Percentiles rank a stretch among this genome's conserved stretches.
phyloP scores from a whole-genome alignment of 2,329 filamentous ascomycete species.

The Tolypocladium paradoxum region DNA sequence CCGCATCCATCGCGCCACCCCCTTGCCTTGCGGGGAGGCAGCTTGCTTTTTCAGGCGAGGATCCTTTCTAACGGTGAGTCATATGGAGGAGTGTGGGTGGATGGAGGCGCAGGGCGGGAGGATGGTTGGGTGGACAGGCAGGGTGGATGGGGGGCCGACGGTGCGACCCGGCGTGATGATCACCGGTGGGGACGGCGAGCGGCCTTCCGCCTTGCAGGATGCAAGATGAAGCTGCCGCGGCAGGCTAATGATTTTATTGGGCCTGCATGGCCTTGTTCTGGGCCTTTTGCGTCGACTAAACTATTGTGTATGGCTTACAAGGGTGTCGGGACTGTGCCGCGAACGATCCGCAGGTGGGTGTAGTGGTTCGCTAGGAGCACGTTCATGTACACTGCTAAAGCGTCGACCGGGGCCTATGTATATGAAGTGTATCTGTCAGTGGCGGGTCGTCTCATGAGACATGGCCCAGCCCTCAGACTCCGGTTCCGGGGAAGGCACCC shows the following conservation, averaged over 20 bases:
- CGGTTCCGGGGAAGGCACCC: conserved; percentile 88
- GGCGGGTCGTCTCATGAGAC: not conserved
- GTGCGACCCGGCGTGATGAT: not conserved
- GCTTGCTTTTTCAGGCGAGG: not conserved
- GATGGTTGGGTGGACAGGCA: too few relatives aligned
- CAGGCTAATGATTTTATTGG: not conserved
- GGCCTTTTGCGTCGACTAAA: not conserved
- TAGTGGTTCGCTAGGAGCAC: not conserved
- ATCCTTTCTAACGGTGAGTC: not conserved
- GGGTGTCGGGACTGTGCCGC: not conserved
- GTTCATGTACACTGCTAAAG: not conserved
- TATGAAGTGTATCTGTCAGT: not conserved
- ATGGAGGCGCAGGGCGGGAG: not conserved
- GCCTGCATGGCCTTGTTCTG: not conserved
- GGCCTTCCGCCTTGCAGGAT: not conserved
- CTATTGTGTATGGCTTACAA: too few relatives aligned
- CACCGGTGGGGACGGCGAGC: not conserved
- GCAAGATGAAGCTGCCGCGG: not conserved
- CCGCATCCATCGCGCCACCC: not conserved
- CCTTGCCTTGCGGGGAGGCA: not conserved
- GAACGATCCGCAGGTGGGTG: not conserved
- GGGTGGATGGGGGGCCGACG: not conserved
- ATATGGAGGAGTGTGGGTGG: not conserved
- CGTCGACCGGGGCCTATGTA: not conserved
- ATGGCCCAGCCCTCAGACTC: conserved; percentile 33